Base-by-base conservation (phyloP, 345 rosid species). In the thale cress (Arabidopsis thaliana) region DNA sequence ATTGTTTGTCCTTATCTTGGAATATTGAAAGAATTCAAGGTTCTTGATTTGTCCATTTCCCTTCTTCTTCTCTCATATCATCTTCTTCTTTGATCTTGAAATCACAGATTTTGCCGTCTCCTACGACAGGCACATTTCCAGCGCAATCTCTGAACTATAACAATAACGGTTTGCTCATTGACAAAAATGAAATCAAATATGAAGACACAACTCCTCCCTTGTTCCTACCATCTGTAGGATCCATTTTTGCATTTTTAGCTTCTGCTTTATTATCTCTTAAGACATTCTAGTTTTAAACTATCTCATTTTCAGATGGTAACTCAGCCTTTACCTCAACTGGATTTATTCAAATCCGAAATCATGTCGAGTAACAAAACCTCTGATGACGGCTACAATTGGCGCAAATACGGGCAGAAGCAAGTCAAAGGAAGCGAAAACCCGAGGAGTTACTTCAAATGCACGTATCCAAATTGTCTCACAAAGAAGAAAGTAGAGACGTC, bases 371-470 rank as follows among this genome's bases (percentile, higher is more conserved):
- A 25, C 6, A 28, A 38, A 22, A 8, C 63, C 65, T 83, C 97
- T 8, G 93, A 88, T 7, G 98, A 91, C 76, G 98, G 98, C 30
- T 93, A 87, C 80, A 89, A 91, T 33, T 93, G 98, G 98, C 84
- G 97, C n/a, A 93, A 93, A 81, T 93, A 93, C 73, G 98, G 98
- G 3, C 98, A 93, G 66, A 93, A 93, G 74, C 91, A 88, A 78
- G 98, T 91, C 59, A 91, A 93, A 80, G 98, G 97, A 67, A 93
- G 98, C 28, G 95, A 91, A 75, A 93, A 93, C 69, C 96, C 97
- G 30, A 86, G 97, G 77, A 93, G 98, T 67, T 93, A 93, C 81
- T 93, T 86, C 83, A 91, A 88, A 87, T 93, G 98, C 87, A 93
- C 94, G 4, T 89, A 36, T 71, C 91, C 89, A 5, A 84, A 40